Evolutionary conservation across 2,329 filamentous ascomycete genomes (phyloP), one percentile per base, ranked within the genome.

Genomic region (Penicillium sp.): DNA sequence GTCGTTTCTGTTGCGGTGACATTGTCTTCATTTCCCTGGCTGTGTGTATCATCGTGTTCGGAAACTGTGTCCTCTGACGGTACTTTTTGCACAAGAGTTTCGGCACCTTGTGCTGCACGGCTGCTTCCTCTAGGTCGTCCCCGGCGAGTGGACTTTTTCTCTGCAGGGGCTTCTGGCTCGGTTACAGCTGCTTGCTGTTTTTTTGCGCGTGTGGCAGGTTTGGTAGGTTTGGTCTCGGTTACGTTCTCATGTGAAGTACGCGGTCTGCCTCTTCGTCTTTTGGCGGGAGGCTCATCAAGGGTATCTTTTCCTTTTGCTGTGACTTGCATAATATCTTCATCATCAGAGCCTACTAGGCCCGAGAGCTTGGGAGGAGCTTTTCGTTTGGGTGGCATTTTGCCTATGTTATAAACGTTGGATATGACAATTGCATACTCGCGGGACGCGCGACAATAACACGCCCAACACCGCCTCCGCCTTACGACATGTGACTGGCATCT

Each of bases 271-370:
- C 74, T 61, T 39, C 61, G 46, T 61, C 67, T 72, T 64, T 76
- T 73, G 49, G 70, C 58, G 19, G 75, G 68, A 53, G 66, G 70
- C 61, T 74, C 66, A 56, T 70, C 61, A 51, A 64, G 57, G 40
- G 62, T 51, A 36, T 67, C 62, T 26, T 67, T 64, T 48, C 69
- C 67, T 35, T 41, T 55, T 41, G 64, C 64, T 51, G 66, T 63
- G n/a, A 70, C 57, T 57, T 70, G 64, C 55, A 68, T 66, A 7
- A 71, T 59, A 49, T 76, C 74, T 34, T 78, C 75, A 57, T 71
- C 70, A 36, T 81, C 79, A 13, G 77, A 79, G 44, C 77, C 78
- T 9, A 79, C 63, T 19, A 81, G 61, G 9, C 72, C 74, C 32
- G 78, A 78, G 14, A 81, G 59, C 50, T 74, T 76, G 32, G 75